Base-by-base conservation (phyloP, 805 yeast species). In the Starmerella lactis-condensi region DNA sequence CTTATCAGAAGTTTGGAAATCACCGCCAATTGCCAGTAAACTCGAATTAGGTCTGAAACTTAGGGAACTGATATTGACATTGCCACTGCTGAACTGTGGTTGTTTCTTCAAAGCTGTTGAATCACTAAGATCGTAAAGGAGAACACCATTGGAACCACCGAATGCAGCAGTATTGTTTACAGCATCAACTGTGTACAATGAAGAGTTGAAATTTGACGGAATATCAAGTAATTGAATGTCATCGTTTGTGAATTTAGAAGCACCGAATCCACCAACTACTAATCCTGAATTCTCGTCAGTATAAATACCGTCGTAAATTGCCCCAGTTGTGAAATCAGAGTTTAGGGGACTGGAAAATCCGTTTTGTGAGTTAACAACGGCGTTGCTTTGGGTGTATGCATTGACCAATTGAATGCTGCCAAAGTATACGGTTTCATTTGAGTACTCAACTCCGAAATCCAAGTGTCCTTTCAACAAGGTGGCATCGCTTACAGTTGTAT, bases 241-340 rank as follows among this genome's bases (percentile, higher is more conserved):
- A 21, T 50, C 45, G 4, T 43, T 43, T 4, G 49, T 39, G 10
- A 6, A 6, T 12, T 7, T 21, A n/a, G 24, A 24, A 6, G 60
- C 58, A 6, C 44, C 47, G 44, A 73, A 71, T 3, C 54, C 50
- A 14, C 85, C 89, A 6, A 77, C 82, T 29, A 75, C 51, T 0
- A 66, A 64, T 24, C 71, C 54, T 8, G 62, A 37, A 0, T 71
- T 48, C 9, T 56, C 55, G 46, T 76, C 73, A 28, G 61, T 42
- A 38, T 50, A 61, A 1, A 51, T 40, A 10, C 65, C 70, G 31
- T 48, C 38, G 30, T 48, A 40, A 16, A 61, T 36, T 1, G 42
- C 21, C 28, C 50, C 44, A 17, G 29, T 6, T 9, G 10, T 14
- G 31, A 29, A 8, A 7, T 12, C 9, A 15, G 28, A 12, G 19